These are phyloP conservation scores for Piloderma croceum DNA, from an alignment of 768 basidiomycete genomes.

Conservation along the genomic window DNA sequence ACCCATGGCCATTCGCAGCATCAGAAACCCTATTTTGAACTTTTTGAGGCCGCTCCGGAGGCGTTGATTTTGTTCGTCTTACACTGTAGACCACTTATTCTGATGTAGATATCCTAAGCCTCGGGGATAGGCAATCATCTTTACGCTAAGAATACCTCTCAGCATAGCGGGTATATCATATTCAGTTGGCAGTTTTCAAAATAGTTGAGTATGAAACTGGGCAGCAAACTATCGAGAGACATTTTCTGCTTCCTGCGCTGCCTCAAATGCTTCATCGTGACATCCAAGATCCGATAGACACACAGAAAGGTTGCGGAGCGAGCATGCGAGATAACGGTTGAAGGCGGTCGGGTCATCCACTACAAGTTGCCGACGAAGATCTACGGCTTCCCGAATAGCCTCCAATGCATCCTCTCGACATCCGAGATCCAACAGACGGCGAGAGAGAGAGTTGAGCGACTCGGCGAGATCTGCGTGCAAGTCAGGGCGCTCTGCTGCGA, in stretches of 20 bases:
- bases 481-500: neutral
- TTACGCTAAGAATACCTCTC: too few relatives aligned
- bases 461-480: slow-evolving; percentile 5
- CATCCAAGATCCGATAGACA: slow-evolving; percentile 4
- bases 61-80: too few relatives aligned
- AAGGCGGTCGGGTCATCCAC: neutral
- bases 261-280: slow-evolving; percentile 6
- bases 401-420: slow-evolving; percentile 5
- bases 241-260: slow-evolving; percentile 3
- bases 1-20: too few relatives aligned
- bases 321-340: slow-evolving; percentile 2
- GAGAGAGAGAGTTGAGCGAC: slow-evolving; percentile 5
- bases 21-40: too few relatives aligned
- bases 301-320: slow-evolving; percentile 5
- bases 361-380: neutral
- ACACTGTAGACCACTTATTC: too few relatives aligned
- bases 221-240: slow-evolving; percentile 2
- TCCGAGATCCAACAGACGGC: slow-evolving; percentile 4
- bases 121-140: too few relatives aligned
- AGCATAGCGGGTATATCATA: too few relatives aligned
- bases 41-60: too few relatives aligned
- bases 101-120: too few relatives aligned
- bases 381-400: slow-evolving; percentile 4
- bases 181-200: too few relatives aligned
- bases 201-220: too few relatives aligned